Evolutionary conservation across 768 basidiomycete species (phyloP).

Genomic region (Xerocomellus chrysenteron): DNA sequence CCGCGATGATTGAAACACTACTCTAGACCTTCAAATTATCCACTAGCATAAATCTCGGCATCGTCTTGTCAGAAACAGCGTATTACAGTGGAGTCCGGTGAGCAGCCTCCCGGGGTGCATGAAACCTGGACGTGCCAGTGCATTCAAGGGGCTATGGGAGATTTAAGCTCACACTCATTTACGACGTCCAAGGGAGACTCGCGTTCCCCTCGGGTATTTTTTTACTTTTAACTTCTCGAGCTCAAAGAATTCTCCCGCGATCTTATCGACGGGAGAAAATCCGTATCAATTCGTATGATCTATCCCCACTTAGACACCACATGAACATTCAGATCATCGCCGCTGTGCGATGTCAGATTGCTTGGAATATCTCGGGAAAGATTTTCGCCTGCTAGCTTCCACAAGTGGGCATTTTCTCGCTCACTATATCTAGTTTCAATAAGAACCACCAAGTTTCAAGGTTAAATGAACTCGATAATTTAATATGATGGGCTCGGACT

Average conservation of each 20-base stretch:
- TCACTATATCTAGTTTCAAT: background rate
- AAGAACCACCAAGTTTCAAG: background rate
- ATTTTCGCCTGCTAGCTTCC: background rate
- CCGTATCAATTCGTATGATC: background rate
- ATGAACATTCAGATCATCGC: background rate
- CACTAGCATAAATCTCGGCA: background rate
- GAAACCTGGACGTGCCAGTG: no score
- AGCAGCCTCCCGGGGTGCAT: background rate
- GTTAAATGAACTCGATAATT: background rate
- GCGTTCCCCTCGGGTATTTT: background rate
- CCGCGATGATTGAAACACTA: background rate
- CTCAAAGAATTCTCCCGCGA: background rate
- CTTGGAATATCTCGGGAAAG: background rate
- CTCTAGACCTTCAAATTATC: background rate
- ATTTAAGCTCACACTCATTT: background rate
- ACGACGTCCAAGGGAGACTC: background rate
- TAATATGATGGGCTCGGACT: background rate
- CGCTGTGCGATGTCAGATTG: background rate
- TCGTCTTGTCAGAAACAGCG: background rate
- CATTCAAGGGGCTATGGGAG: slow-evolving; percentile 2
- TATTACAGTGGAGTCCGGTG: background rate
- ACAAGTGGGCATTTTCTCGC: background rate
- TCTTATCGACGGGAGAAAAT: slow-evolving; percentile 11
- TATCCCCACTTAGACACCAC: background rate
- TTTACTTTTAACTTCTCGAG: background rate